Base-by-base conservation (phyloP, 192 early-diverging fungal species). In the Entomortierella parvispora region DNA sequence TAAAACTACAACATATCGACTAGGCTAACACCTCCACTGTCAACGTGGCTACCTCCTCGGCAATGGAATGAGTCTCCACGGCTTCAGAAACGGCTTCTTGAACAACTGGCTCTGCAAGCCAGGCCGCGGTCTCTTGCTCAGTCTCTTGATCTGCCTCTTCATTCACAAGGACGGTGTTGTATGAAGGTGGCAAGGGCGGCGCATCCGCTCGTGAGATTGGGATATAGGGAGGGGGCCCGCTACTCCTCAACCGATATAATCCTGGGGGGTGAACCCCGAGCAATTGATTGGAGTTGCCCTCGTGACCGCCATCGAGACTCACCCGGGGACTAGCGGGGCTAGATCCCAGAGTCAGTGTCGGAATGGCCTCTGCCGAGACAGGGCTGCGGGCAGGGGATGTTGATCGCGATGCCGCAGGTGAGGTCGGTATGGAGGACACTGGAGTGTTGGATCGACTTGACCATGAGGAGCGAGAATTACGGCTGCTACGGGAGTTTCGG, bases 141-240 rank as follows among this genome's bases (percentile, higher is more conserved):
- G n/a, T n/a, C n/a, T n/a, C n/a, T n/a, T n/a, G n/a, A n/a, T 31
- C 10, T 2, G 51, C 51, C 15, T 52, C 12, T 52, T 52, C 25
- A 26, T 22, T 20, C 2, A 40, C 63, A n/a, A 44, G 28, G 37
- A 55, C 51, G 8, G 40, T 42, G 28, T 65, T 65, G 26, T 65
- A 65, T 3, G 63, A 65, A 4, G 63, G 63, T 5, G 63, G 63
- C 15, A 65, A 28, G 9, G 61, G 48, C 8, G 61, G 47, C 0
- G 47, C 61, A 2, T 63, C 61, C 18, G 46, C 61, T 5, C 29
- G 15, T 4, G 61, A 51, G 3, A 23, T 23, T 14, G 48, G 47
- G 34, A 63, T 34, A 25, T 63, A 63, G 28, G 61, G 61, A 25
- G 61, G 61, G 14, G 61, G 61, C 25, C 61, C 61, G 32, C 25